Percentiles rank a stretch among this genome's conserved stretches.
These are phyloP conservation scores for Aspergillus sp. DNA, from an alignment of 2,329 filamentous ascomycete genomes.

Conservation along the genomic window DNA sequence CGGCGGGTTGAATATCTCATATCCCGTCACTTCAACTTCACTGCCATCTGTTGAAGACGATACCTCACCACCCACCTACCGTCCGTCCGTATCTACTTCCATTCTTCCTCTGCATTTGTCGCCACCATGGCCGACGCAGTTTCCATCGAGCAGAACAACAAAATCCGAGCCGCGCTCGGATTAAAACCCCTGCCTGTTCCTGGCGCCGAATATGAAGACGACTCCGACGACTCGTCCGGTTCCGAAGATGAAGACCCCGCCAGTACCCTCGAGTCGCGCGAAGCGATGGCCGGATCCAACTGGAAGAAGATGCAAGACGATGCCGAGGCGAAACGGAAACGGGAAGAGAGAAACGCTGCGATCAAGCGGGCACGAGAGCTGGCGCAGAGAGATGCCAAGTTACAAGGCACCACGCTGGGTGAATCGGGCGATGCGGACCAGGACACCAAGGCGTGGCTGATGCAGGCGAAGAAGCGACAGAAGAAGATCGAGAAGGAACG, in stretches of 20 bases:
- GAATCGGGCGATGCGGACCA: conserved; percentile 68
- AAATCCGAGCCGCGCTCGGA: conserved; percentile 83
- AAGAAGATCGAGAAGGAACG: conserved; percentile 81
- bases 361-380: conserved; percentile 86
- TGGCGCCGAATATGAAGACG: conserved; percentile 57
- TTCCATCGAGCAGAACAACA: conserved; percentile 90
- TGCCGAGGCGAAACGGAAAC: conserved; percentile 69
- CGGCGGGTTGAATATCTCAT: no score
- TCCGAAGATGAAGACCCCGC: conserved; percentile 67
- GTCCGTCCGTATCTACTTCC: neutral
- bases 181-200: conserved; percentile 87
- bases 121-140: conserved; percentile 57
- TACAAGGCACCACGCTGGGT: conserved; percentile 82
- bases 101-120: conserved; percentile 1
- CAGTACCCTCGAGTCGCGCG: conserved; percentile 76
- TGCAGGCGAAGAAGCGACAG: conserved; percentile 87
- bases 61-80: neutral
- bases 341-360: conserved; percentile 77
- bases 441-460: conserved; percentile 84
- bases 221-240: conserved; percentile 37
- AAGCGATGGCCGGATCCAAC: conserved; percentile 45
- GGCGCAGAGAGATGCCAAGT: conserved; percentile 71
- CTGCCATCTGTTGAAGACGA: neutral
- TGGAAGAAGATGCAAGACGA: conserved; percentile 68
- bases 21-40: neutral